Evolutionary conservation across 495 filamentous ascomycete species (phyloP), one percentile per base, ranked within the genome.

Genomic region (Tuber indicum): DNA sequence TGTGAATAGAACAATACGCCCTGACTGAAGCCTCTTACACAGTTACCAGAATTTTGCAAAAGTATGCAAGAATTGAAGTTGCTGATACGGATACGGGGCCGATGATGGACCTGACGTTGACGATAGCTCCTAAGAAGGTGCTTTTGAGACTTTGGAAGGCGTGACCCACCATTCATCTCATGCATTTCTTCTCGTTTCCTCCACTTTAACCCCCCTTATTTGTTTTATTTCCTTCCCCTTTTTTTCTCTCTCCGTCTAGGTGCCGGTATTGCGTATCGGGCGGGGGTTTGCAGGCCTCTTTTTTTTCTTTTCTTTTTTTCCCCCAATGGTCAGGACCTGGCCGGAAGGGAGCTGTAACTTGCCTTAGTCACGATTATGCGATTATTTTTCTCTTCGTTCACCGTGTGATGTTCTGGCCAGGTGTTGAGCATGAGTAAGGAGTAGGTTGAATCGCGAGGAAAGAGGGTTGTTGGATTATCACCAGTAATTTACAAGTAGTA

Each of bases 1-100:
- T 36, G 23, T 16, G 0, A 49, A 70, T 71, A 90, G 88, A 90
- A 77, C 89, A 91, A 88, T 89, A 89, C 73, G 93, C 93, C n/a
- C 87, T 96, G 39, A 93, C 93, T 1, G 93, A 95, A 86, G 92
- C 92, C 73, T 89, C 87, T 21, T 96, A 93, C 80, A 91, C 91
- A 6, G 87, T 93, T 17, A 90, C 91, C 19, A 84, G 91, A 49
- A 82, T 96, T 39, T 86, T 94, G 84, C 93, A 95, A 85, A 86
- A 86, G 52, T 96, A 90, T 81, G 88, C 90, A 70, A 83, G 84
- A 42, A 79, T 88, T 21, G 87, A 89, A 79, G 12, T 72, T 23
- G 74, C 74, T 45, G 76, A 80, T 78, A 75, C n/a, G 1, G 42
- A 72, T 70, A 83, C 66, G 76, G 84, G 75, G 14, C 74, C 74